Percentiles rank a stretch among this genome's conserved stretches.
Conservation (phyloP, 2,329 filamentous ascomycete species). For the Trichoderma semiorbis region DNA sequence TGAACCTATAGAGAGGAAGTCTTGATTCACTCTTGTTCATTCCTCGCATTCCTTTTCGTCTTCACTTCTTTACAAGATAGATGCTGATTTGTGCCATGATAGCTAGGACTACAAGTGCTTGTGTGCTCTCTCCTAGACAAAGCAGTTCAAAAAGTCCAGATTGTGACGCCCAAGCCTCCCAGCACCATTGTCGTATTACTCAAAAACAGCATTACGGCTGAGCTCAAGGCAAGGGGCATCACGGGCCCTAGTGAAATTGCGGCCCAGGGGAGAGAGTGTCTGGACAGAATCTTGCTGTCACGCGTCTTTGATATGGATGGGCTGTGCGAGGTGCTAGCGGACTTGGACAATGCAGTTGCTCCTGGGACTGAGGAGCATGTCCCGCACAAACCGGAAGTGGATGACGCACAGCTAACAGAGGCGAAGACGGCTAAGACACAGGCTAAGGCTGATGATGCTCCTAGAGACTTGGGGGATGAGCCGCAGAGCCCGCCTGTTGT, state of each 20-base stretch:
- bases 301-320: constrained; percentile 59
- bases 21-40: background rate
- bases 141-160: constrained; percentile 32
- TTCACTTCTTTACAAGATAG: background rate
- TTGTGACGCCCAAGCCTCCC: constrained; percentile 49
- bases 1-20: background rate
- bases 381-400: background rate
- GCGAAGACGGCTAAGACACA: background rate
- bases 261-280: constrained; percentile 30
- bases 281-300: constrained; percentile 52
- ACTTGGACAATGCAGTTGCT: constrained; percentile 37
- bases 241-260: constrained; percentile 18
- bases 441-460: background rate
- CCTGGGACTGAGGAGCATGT: background rate
- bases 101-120: constrained; percentile 50
- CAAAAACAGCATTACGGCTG: constrained; percentile 38
- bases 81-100: constrained; percentile 20
- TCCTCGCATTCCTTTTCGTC: background rate
- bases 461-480: background rate
- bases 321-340: constrained; percentile 53
- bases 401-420: background rate
- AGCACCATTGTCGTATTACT: constrained; percentile 41
- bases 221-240: constrained; percentile 27
- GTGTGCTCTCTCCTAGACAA: constrained; percentile 37
- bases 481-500: background rate